A percentile compares a stretch with the other conserved stretches of the same genome.
Conservation (phyloP, 768 basidiomycete species). For the Panaeolus cyanescens region DNA sequence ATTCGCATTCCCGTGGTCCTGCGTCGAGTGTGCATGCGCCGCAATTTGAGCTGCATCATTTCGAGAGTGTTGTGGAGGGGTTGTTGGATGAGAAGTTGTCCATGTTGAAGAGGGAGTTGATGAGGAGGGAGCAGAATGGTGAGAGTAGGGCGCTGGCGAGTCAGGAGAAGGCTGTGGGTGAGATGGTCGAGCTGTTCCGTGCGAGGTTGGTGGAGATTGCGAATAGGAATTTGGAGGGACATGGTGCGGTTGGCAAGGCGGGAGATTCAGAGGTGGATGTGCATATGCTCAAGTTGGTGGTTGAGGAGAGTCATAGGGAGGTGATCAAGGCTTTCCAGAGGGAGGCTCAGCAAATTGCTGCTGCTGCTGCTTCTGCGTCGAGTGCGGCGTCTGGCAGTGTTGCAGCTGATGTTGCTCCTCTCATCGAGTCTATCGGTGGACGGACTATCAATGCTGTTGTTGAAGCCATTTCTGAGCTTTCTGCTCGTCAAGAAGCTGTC, state of each 20-base stretch:
- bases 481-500: constrained; percentile 58
- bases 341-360: constrained; percentile 55
- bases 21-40: not conserved
- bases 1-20: constrained; percentile 33
- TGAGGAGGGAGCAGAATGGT: constrained; percentile 24
- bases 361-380: not conserved
- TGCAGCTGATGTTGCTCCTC: constrained; percentile 35
- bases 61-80: constrained; percentile 62
- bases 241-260: constrained; percentile 62
- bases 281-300: constrained; percentile 68
- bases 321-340: constrained; percentile 56
- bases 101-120: constrained; percentile 43
- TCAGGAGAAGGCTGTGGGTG: constrained; percentile 65
- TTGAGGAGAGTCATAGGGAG: constrained; percentile 69
- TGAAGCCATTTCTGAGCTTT: constrained; percentile 56
- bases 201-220: constrained; percentile 68
- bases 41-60: constrained; percentile 56
- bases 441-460: constrained; percentile 62
- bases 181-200: constrained; percentile 69
- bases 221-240: constrained; percentile 56
- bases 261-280: constrained; percentile 61
- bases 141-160: constrained; percentile 36
- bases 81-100: constrained; percentile 72
- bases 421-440: constrained; percentile 60
- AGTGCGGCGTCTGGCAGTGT: constrained; percentile 19